phyloP scores from a whole-genome alignment of 106 monocot species.

The Dendrobium officinale region DNA sequence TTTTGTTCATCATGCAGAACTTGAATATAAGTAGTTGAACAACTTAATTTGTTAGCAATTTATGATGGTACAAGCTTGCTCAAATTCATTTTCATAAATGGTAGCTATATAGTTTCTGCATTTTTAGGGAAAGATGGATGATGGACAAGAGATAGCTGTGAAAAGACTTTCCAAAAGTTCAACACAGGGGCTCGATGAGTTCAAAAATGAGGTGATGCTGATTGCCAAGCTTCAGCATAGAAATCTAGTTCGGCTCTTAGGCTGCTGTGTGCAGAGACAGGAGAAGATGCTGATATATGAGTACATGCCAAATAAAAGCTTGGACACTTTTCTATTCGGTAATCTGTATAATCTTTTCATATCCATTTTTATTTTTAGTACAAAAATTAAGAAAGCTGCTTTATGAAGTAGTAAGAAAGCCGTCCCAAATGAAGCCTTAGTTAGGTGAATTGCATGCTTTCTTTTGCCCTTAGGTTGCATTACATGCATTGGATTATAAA shows the following conservation, averaged over 20 bases:
- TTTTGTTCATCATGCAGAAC: too few relatives aligned
- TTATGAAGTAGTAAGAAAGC: too few relatives aligned
- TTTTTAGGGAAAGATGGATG: constrained; percentile 18
- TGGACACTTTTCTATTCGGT: constrained; percentile 33
- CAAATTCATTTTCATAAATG: background rate
- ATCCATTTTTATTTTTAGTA: background rate
- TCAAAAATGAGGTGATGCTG: constrained; percentile 10
- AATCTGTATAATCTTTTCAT: too few relatives aligned
- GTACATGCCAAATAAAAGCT: constrained; percentile 34
- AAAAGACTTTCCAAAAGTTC: constrained; percentile 25
- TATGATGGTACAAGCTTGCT: background rate
- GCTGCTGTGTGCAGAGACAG: constrained; percentile 28
- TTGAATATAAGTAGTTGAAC: too few relatives aligned
- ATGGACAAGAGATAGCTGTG: constrained; percentile 29
- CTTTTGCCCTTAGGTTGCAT: too few relatives aligned
- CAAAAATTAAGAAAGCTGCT: too few relatives aligned
- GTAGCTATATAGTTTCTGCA: background rate
- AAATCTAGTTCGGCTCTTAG: constrained; percentile 29
- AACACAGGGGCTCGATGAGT: constrained; percentile 27
- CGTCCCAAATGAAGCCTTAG: too few relatives aligned
- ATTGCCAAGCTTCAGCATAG: constrained; percentile 34
- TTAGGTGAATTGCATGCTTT: too few relatives aligned
- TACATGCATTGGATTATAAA: too few relatives aligned
- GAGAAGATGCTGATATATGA: constrained; percentile 33
- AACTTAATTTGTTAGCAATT: too few relatives aligned